A percentile compares a stretch with the other conserved stretches of the same genome.
Evolutionary conservation across 768 basidiomycete species (phyloP).

Genomic region (Boletus subcaerulescens): DNA sequence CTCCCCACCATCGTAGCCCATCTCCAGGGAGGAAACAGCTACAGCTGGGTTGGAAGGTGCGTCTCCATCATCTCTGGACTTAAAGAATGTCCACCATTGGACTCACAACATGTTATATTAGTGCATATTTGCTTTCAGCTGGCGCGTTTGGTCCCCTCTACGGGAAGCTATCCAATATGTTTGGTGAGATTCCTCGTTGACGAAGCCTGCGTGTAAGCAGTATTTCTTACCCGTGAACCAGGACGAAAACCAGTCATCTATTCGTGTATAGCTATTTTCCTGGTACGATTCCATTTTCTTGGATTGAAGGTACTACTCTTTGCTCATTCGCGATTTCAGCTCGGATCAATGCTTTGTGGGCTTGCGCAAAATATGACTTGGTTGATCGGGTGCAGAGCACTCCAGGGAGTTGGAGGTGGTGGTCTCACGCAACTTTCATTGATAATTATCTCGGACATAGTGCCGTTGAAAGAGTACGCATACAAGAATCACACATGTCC

Average conservation of each 20-base stretch:
- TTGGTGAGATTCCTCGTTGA: conserved; percentile 24
- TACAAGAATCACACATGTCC: background rate
- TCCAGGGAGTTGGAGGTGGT: conserved; percentile 83
- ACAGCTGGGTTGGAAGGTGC: conserved; percentile 72
- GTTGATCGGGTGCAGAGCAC: conserved; percentile 71
- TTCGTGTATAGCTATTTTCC: conserved; percentile 57
- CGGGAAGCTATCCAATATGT: conserved; percentile 68
- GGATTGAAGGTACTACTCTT: background rate
- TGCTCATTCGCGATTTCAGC: conserved; percentile 35
- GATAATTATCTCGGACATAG: conserved; percentile 81
- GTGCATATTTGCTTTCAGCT: conserved; percentile 73
- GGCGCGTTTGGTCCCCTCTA: conserved; percentile 68
- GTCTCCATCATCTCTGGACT: background rate
- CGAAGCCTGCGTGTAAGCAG: background rate
- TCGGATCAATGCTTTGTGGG: conserved; percentile 79
- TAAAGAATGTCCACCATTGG: background rate
- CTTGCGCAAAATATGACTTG: conserved; percentile 76
- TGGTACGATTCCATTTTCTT: conserved; percentile 41
- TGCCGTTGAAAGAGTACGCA: conserved; percentile 70
- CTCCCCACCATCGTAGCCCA: conserved; percentile 65
- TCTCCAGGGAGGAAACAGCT: conserved; percentile 57
- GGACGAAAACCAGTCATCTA: conserved; percentile 74
- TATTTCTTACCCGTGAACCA: conserved; percentile 11
- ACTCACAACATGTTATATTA: conserved; percentile 18
- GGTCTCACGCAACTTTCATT: conserved; percentile 73